Evolutionary conservation across 2,329 filamentous ascomycete genomes (phyloP), one percentile per base, ranked within the genome.

Genomic region (Sphaerostilbella broomeana): DNA sequence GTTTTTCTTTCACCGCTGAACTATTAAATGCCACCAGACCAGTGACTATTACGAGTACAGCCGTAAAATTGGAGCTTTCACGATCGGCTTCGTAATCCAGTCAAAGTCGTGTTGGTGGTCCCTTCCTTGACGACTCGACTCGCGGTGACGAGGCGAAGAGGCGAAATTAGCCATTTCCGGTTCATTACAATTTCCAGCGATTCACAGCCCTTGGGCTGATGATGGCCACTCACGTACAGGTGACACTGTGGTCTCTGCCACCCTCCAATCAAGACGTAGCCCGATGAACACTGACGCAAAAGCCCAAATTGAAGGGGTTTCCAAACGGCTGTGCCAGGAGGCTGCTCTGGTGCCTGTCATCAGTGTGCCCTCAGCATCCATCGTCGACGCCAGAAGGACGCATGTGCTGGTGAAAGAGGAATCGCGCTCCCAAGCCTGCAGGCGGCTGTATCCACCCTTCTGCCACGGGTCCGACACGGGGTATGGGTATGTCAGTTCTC

Each of bases 401-500:
- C 40, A 42, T 35, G 29, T 30, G 37, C 40, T 29, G 31, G 32
- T 38, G 29, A 42, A 42, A 42, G 38, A 25, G 40, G 40, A 42
- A 42, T 42, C 37, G 40, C 34, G 40, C 21, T 15, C 10, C 10
- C 5, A 9, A 20, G 7, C 12, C 8, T 17, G 28, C 28, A 30
- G 28, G 28, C 7, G 8, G 9, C 12, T 35, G 32, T 17, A 19
- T 28, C 39, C 39, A 36, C 40, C 40, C 29, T 13, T 34, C 30
- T 29, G 40, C 35, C 40, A 38, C 33, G 35, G 32, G 33, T 34
- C 40, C 38, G 40, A 29, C 35, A 42, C 34, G 34, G 40, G 34
- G 34, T 35, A n/a, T n/a, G n/a, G n/a, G n/a, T 32, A 28, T 42
- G 40, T 21, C 40, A 29, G 41, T 46, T 46, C 44, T 42, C 42